These are phyloP conservation scores for Fusarium sp. DNA, from an alignment of 2,329 filamentous ascomycete species.

Conservation along the genomic window DNA sequence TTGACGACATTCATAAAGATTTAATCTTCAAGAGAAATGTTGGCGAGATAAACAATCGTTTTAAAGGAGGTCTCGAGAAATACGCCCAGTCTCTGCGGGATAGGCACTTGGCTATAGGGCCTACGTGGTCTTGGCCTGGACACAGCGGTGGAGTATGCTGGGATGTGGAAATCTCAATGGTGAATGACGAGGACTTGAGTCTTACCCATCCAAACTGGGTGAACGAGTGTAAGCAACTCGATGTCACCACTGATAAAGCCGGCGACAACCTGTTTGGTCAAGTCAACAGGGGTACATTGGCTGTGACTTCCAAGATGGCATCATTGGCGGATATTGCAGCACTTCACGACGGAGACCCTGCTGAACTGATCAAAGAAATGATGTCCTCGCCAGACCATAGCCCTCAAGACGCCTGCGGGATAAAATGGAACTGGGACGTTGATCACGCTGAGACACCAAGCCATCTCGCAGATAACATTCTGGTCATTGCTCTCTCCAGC, in stretches of 20 bases:
- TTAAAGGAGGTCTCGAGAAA: neutral
- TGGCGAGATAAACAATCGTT: too few species aligned
- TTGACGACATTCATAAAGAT: neutral
- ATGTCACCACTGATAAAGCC: neutral
- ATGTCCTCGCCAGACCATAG: too few species aligned
- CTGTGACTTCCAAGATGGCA: neutral
- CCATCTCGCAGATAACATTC: neutral
- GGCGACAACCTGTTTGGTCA: neutral
- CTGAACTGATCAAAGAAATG: rapidly evolving
- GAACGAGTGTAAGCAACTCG: neutral
- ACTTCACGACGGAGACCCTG: rapidly evolving
- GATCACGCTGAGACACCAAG: neutral
- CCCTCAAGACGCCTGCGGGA: neutral
- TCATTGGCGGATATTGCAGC: neutral
- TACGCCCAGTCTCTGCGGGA: neutral
- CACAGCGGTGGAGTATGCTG: neutral
- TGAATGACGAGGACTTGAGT: neutral
- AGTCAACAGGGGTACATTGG: neutral
- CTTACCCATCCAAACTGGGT: too few species aligned
- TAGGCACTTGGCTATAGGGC: neutral
- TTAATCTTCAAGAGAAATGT: neutral
- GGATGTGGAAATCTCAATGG: neutral
- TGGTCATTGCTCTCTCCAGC: rapidly evolving
- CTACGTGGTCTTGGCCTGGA: neutral
- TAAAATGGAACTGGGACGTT: neutral